phyloP scores from a whole-genome alignment of 2,329 filamentous ascomycete genomes.

The Phyllosticta citribraziliensis region DNA sequence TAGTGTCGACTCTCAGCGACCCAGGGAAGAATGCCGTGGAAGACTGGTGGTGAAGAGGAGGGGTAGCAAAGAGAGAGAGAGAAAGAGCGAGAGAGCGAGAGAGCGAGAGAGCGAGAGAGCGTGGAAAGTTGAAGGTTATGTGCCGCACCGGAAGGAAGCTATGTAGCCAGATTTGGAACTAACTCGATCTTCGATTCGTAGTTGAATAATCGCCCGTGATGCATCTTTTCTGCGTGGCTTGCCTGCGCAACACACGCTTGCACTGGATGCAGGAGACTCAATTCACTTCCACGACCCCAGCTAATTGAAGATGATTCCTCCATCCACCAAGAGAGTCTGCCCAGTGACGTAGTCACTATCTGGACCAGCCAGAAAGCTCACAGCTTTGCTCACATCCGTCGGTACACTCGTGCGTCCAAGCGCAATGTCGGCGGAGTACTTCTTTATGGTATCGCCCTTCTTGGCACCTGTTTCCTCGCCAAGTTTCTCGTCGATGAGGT shows the following conservation, averaged over 20 bases:
- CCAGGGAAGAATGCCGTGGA: no score
- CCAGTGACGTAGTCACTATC: constrained; percentile 58
- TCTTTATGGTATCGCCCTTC: constrained; percentile 47
- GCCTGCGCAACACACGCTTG: background rate
- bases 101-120: no score
- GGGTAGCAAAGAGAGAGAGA: no score
- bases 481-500: constrained; percentile 53
- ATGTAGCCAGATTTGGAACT: no score
- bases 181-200: no score
- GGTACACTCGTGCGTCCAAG: constrained; percentile 49
- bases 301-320: constrained; percentile 43
- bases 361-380: constrained; percentile 50
- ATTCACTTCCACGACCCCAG: background rate
- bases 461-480: constrained; percentile 41
- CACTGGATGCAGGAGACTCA: background rate
- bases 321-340: constrained; percentile 54
- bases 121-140: no score
- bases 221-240: no score
- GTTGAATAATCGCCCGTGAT: no score
- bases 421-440: constrained; percentile 46
- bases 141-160: no score
- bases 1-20: no score
- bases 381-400: constrained; percentile 52
- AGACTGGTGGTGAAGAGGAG: no score
- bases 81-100: no score